Conservation (phyloP, 2,329 filamentous ascomycete genomes). For the Trichoderma atroviride region DNA sequence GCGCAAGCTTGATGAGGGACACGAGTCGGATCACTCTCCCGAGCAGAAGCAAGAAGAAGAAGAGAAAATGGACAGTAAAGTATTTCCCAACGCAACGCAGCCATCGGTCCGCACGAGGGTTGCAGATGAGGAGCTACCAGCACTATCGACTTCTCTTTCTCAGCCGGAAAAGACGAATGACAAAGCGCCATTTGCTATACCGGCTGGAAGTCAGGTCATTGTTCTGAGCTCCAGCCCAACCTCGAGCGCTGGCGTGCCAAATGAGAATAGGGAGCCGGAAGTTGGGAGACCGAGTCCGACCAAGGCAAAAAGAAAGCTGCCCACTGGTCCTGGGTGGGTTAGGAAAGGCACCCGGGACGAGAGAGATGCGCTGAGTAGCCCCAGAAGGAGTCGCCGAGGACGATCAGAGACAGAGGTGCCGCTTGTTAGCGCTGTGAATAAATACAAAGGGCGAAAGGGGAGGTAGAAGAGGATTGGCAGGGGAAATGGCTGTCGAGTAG, state of each 20-base stretch:
- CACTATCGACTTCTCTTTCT: conserved; percentile 18
- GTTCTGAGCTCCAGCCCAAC: conserved; percentile 36
- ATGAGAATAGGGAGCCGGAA: conserved; percentile 30
- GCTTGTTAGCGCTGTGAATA: conserved; percentile 14
- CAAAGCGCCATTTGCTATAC: conserved; percentile 34
- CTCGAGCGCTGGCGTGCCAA: conserved; percentile 29
- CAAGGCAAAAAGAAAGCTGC: conserved; percentile 31
- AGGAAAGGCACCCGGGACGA: conserved; percentile 28
- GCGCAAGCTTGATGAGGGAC: conserved; percentile 44
- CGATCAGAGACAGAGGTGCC: neutral
- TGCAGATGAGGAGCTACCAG: neutral
- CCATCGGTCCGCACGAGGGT: conserved; percentile 29
- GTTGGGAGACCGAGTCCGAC: conserved; percentile 28
- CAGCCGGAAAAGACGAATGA: conserved; percentile 29
- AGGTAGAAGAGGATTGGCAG: neutral
- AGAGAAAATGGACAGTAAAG: conserved; percentile 27
- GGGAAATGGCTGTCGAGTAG: neutral
- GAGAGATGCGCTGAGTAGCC: neutral
- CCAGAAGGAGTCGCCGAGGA: neutral
- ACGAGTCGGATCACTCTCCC: conserved; percentile 33
- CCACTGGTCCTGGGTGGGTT: conserved; percentile 30
- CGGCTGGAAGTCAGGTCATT: conserved; percentile 40
- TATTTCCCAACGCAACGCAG: conserved; percentile 42
- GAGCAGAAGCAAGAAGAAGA: conserved; percentile 33
- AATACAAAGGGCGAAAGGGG: conserved; percentile 4